Base-by-base conservation (phyloP, 2,329 filamentous ascomycete species). In the Thielaviopsis euricoi region DNA sequence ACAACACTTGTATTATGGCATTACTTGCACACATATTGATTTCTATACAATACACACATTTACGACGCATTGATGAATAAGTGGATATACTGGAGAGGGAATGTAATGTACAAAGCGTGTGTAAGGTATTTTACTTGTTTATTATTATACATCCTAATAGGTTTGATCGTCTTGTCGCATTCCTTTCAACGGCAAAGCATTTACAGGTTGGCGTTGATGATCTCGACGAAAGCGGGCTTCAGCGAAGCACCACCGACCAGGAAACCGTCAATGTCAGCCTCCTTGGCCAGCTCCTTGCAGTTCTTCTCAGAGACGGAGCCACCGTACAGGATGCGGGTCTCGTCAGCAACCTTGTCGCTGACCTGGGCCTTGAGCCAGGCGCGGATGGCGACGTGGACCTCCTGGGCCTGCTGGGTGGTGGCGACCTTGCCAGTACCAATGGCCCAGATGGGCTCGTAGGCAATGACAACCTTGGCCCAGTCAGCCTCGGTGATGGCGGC, bases 391-490 rank as follows among this genome's bases (percentile, higher is more conserved):
- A 85, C 87, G 77, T 95, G 89, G 61, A 93, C 89, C 72, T 95
- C 89, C 77, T 95, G 89, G 60, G 89, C 89, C 79, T 95, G 89
- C 74, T 89, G 79, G 61, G 83, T 89, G 63, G 84, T 86, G 65
- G 89, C 89, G 64, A 94, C 89, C 78, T 93, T 94, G 73, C 93
- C 93, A 64, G 93, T 97, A 66, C 91, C 91, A 65, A 83, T 86
- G 70, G 82, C 89, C 91, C 93, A 98, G 78, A 98, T 94, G 68
- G 93, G 93, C 81, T 98, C 93, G 75, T 98, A 98, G 68, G 93
- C 93, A 67, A 98, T 81, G 70, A 98, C 93, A 64, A 98, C 81
- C 78, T 93, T 93, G 68, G 77, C 81, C 93, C 93, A 98, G 76
- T 95, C 87, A 23, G 58, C 58, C 58, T 54, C 58, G 66, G 81